phyloP scores from a whole-genome alignment of 768 basidiomycete genomes.

The Pholiota conissans region DNA sequence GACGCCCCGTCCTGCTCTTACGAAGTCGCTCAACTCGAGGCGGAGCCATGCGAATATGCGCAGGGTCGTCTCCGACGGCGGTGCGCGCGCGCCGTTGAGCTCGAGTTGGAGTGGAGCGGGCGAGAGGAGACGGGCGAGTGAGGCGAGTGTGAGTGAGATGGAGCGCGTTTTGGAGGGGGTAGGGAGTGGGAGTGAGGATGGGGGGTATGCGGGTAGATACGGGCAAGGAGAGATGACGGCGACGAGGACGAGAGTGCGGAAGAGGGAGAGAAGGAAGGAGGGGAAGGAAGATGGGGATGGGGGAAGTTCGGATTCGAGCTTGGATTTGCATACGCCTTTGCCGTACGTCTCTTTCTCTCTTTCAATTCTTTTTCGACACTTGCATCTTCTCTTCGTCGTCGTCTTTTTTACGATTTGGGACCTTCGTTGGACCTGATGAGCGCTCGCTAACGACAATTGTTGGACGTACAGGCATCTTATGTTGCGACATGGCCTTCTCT shows the following conservation, averaged over 20 bases:
- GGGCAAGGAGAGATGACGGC: background rate
- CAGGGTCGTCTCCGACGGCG: background rate
- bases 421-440: no score
- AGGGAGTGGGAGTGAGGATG: conserved; percentile 13
- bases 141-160: conserved; percentile 34
- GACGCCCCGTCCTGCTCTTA: conserved; percentile 2
- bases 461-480: conserved; percentile 51
- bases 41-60: no score
- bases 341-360: conserved; percentile 47
- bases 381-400: background rate
- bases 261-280: no score
- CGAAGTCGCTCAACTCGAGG: no score
- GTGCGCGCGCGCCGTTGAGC: no score
- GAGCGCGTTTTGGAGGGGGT: conserved; percentile 19
- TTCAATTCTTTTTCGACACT: conserved; percentile 12
- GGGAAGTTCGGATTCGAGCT: conserved; percentile 69
- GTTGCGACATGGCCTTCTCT: conserved; percentile 65
- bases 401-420: background rate
- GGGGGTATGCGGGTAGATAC: background rate
- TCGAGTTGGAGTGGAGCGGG: conserved; percentile 1
- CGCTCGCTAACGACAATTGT: background rate
- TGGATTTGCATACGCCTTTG: conserved; percentile 68
- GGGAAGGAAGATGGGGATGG: conserved; percentile 31
- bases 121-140: conserved; percentile 15
- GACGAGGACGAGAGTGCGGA: background rate